phyloP scores from a whole-genome alignment of 2,329 filamentous ascomycete species.

The Fusarium luffae region DNA sequence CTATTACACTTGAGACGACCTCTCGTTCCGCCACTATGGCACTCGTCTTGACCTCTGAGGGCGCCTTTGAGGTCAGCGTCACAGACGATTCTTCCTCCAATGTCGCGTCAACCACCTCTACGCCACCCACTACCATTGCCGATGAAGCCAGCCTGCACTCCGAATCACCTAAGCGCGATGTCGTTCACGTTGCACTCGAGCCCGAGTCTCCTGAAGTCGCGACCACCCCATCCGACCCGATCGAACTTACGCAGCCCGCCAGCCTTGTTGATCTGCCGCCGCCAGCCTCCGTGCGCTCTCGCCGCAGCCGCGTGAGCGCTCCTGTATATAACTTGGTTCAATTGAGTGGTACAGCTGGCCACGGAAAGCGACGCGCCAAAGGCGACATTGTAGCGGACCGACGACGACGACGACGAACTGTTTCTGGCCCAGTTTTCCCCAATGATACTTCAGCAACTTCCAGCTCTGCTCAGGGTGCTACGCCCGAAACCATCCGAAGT shows the following conservation, averaged over 20 bases:
- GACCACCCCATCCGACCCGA: conserved; percentile 11
- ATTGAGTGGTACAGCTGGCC: conserved; percentile 69
- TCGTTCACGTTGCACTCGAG: conserved; percentile 49
- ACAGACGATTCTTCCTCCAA: conserved; percentile 58
- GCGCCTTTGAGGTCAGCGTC: conserved; percentile 45
- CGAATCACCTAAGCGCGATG: conserved; percentile 54
- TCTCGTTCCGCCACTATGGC: conserved; percentile 45
- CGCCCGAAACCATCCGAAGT: conserved; percentile 45
- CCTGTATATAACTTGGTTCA: conserved; percentile 75
- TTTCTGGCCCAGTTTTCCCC: conserved; percentile 53
- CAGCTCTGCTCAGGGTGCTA: conserved; percentile 23
- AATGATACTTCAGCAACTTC: conserved; percentile 17
- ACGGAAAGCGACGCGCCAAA: conserved; percentile 66
- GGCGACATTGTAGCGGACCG: conserved; percentile 60
- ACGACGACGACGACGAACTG: conserved; percentile 59
- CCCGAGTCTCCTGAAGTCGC: conserved; percentile 45
- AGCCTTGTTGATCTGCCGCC: conserved; percentile 32
- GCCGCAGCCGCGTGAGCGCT: conserved; percentile 65
- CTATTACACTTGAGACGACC: conserved; percentile 15
- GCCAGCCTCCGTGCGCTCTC: conserved; percentile 53
- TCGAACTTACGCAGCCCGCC: conserved; percentile 25
- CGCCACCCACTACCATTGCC: conserved; percentile 73
- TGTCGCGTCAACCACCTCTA: conserved; percentile 68
- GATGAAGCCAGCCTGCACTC: conserved; percentile 70
- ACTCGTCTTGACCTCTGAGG: conserved; percentile 48